These are phyloP conservation scores for Capsicum pubescens DNA, from an alignment of 257 asterid species.

Conservation along the genomic window DNA sequence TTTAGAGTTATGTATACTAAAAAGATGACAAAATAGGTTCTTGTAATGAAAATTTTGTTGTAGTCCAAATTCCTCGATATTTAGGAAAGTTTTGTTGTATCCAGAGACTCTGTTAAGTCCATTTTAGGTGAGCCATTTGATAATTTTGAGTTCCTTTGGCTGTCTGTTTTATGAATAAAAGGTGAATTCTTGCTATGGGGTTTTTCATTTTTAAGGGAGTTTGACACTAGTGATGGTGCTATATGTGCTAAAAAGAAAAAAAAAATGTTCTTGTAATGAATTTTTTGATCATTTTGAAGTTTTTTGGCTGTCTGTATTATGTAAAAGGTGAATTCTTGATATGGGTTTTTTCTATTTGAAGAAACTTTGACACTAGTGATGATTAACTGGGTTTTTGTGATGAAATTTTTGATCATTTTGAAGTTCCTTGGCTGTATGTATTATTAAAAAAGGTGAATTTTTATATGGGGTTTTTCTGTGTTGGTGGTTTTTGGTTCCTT, in stretches of 20 bases:
- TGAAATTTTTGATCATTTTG: not conserved
- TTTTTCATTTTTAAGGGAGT: no score
- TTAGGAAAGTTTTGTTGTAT: not conserved
- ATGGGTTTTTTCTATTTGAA: not conserved
- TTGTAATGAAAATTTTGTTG: not conserved
- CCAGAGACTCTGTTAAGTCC: no score
- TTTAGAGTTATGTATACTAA: not conserved
- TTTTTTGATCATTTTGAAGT: not conserved
- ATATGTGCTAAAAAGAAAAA: no score
- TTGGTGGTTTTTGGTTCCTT: no score
- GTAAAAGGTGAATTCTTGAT: not conserved
- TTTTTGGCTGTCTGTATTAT: not conserved
- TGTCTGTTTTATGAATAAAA: no score
- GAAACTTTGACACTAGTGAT: not conserved
- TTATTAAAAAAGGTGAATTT: not conserved
- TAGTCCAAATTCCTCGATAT: not conserved
- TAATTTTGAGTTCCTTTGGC: no score
- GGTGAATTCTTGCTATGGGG: no score
- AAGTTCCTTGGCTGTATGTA: not conserved
- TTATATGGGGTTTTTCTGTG: not conserved
- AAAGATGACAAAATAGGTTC: not conserved
- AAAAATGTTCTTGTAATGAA: no score
- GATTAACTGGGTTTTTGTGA: not conserved
- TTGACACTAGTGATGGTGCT: no score
- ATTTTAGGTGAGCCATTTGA: no score